Percentiles rank a stretch among this genome's conserved stretches.
Evolutionary conservation across 495 filamentous ascomycete species (phyloP).

Genomic region (Aspergillus sclerotiicarbonarius): DNA sequence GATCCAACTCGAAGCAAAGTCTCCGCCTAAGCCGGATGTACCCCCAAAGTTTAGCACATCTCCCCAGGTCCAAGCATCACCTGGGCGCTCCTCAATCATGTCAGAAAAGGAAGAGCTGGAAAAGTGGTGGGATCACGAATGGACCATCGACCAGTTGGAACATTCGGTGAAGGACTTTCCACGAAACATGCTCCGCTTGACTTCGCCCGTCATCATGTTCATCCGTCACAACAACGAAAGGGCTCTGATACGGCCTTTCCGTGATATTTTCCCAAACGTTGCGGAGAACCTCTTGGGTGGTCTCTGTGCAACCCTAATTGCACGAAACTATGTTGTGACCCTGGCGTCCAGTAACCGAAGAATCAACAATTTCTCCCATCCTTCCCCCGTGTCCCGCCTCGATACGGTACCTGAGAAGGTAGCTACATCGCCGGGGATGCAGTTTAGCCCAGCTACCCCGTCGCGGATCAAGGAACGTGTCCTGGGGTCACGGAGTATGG

Average conservation of each 20-base stretch:
- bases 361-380: constrained; percentile 20
- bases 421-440: constrained; percentile 35
- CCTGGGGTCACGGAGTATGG: constrained; percentile 29
- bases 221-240: constrained; percentile 41
- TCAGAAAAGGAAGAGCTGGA: constrained; percentile 34
- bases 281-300: constrained; percentile 56
- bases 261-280: constrained; percentile 56
- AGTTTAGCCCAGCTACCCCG: constrained; percentile 27
- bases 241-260: constrained; percentile 44
- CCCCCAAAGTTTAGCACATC: constrained; percentile 16
- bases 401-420: constrained; percentile 41
- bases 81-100: constrained; percentile 24
- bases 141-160: constrained; percentile 47
- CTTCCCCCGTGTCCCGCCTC: constrained; percentile 24
- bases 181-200: constrained; percentile 41
- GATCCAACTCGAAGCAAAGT: constrained; percentile 18
- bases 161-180: constrained; percentile 43
- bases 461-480: constrained; percentile 32
- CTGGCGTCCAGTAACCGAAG: constrained; percentile 28
- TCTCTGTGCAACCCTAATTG: constrained; percentile 63
- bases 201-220: constrained; percentile 46
- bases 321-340: constrained; percentile 58
- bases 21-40: constrained; percentile 25
- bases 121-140: constrained; percentile 45
- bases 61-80: constrained; percentile 22